phyloP scores from a whole-genome alignment of 495 filamentous ascomycete species.

The Daldinia childiae region DNA sequence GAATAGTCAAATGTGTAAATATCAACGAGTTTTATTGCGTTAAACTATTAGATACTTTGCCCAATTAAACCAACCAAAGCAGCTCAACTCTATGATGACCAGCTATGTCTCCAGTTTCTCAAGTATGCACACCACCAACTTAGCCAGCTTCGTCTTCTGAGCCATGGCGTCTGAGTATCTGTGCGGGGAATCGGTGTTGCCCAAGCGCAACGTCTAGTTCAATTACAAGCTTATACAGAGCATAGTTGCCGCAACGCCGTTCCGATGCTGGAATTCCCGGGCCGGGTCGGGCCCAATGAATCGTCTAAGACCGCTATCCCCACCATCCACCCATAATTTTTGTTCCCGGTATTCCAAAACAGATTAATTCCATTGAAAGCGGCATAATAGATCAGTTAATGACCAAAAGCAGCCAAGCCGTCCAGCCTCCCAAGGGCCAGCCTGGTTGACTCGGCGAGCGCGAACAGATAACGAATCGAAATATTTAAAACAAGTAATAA shows the following conservation, averaged over 20 bases:
- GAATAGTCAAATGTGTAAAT: neutral
- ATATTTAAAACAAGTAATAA: neutral
- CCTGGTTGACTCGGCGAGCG: conserved; percentile 28
- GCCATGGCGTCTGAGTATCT: neutral
- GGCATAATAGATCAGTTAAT: conserved; percentile 8
- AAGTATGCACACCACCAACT: conserved; percentile 11
- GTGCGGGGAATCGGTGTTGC: conserved; percentile 5
- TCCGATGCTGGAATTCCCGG: conserved; percentile 31
- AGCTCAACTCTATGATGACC: conserved; percentile 25
- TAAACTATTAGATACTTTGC: conserved; percentile 24
- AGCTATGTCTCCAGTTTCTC: conserved; percentile 21
- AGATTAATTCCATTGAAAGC: conserved; percentile 22
- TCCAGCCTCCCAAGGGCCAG: conserved; percentile 34
- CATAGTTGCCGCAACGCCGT: conserved; percentile 38
- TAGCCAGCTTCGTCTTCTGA: neutral
- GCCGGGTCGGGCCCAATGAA: conserved; percentile 11
- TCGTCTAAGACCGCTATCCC: conserved; percentile 11
- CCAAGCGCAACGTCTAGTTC: conserved; percentile 24
- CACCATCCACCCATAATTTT: conserved; percentile 5
- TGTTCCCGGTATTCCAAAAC: neutral
- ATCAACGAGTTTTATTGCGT: conserved; percentile 27
- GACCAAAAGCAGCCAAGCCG: conserved; percentile 21
- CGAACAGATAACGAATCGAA: conserved; percentile 9
- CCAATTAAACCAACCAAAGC: conserved; percentile 35
- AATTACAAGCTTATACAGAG: conserved; percentile 4